Evolutionary conservation across 2,329 filamentous ascomycete species (phyloP).

Genomic region (Zelopaecilomyces penicillatus): DNA sequence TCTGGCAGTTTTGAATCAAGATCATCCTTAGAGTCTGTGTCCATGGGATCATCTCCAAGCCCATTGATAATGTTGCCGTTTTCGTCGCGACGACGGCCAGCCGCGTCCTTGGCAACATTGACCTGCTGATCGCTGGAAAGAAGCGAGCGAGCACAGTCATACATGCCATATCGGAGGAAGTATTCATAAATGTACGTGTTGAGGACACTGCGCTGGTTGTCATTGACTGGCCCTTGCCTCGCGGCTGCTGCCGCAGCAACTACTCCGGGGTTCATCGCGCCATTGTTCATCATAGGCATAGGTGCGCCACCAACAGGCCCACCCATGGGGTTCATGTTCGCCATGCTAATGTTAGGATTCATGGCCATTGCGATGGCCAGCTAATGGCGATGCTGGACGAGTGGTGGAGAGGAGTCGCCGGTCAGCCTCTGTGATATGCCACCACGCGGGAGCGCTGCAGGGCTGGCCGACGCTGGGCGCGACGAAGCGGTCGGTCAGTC

Average conservation of each 20-base stretch:
- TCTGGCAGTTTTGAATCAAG: constrained; percentile 65
- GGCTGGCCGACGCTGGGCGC: constrained; percentile 25
- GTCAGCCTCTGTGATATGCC: constrained; percentile 25
- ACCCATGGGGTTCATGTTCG: constrained; percentile 61
- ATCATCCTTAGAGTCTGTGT: constrained; percentile 75
- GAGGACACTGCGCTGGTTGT: constrained; percentile 48
- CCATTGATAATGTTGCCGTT: constrained; percentile 63
- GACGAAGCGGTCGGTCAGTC: constrained; percentile 16
- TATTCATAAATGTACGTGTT: constrained; percentile 91
- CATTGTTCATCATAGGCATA: constrained; percentile 61
- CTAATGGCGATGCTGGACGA: constrained; percentile 12
- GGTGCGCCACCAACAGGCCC: constrained; percentile 53
- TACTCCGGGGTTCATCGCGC: constrained; percentile 28
- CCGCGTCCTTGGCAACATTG: constrained; percentile 60
- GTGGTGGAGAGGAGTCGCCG: constrained; percentile 9
- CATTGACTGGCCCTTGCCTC: constrained; percentile 34
- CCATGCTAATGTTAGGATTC: constrained; percentile 58
- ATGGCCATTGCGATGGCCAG: constrained; percentile 29
- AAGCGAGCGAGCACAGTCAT: constrained; percentile 71
- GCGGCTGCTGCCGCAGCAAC: constrained; percentile 22
- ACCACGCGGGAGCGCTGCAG: constrained; percentile 25
- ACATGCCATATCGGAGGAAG: constrained; percentile 78
- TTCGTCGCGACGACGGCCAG: constrained; percentile 57
- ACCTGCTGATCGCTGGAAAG: constrained; percentile 58
- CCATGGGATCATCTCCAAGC: constrained; percentile 66